Base-by-base conservation (phyloP, 1,139 yeast species). In the Scheffersomyces illinoinensis region DNA sequence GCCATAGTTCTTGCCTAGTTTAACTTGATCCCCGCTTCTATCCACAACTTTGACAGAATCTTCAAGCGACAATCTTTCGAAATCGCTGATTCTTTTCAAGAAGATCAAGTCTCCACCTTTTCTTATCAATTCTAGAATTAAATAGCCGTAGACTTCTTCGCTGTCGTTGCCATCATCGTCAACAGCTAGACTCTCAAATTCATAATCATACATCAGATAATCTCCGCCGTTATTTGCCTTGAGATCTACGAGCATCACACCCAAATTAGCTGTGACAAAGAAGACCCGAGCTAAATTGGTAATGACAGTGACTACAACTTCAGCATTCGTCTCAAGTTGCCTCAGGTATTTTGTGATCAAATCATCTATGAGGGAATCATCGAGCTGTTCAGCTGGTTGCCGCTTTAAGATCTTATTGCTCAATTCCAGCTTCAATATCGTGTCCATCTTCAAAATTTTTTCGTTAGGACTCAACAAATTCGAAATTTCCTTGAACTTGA, bases 161-260 rank as follows among this genome's bases (percentile, higher is more conserved):
- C 69, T 73, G 7, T 62, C 60, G 47, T 62, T 65, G 49, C 75
- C 75, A 17, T 72, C 74, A 53, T 85, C 89, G 18, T 74, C 81
- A n/a, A 72, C 74, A 1, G 71, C 68, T 14, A 70, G 63, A 24
- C 71, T 68, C 61, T 81, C 85, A 70, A 89, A 89, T 67, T 89
- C 95, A 71, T 88, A 89, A 71, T 89, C 93, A 69, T 89, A 89
- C 88, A 89, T 86, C 71, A 90, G 90, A 60, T 89, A 86, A 64
- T 86, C 87, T n/a, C 74, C 69, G 65, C 86, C 82, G 76, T 88
- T 61, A 82, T 86, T 73, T 67, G 82, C 82, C 57, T 78, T 79
- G 61, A 80, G 72, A 62, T 81, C 84, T 17, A 81, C 77, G 64
- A 79, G 61, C 73, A 77, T 77, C 2, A 80, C 84, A 57, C 77